Evolutionary conservation across 75 land plant species (phyloP).

Genomic region (Cunninghamia lanceolata): DNA sequence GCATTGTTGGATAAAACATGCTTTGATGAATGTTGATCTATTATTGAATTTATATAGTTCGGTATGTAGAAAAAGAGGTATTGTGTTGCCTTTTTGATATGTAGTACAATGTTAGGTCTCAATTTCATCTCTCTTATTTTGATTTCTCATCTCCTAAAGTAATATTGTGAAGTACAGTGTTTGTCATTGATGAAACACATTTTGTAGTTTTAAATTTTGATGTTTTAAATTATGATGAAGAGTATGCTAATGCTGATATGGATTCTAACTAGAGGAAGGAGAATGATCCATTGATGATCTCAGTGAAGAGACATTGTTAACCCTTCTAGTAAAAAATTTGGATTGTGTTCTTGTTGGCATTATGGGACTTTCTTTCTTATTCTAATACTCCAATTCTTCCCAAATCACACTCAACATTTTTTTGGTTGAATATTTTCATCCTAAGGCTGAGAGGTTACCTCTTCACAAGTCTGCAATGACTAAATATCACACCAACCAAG

Average conservation of each 20-base stretch:
- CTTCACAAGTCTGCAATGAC: conserved; percentile 2
- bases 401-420: background rate
- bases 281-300: conserved; percentile 6
- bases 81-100: too few relatives aligned
- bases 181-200: too few relatives aligned
- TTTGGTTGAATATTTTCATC: background rate
- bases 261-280: background rate
- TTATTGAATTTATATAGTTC: too few relatives aligned
- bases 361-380: background rate
- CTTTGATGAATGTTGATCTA: too few relatives aligned
- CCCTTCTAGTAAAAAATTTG: background rate
- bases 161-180: too few relatives aligned
- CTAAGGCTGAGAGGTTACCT: background rate
- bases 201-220: too few relatives aligned
- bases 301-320: background rate
- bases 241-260: conserved; percentile 1
- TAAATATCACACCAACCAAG: background rate
- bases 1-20: too few relatives aligned
- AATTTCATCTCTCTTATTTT: too few relatives aligned
- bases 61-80: too few relatives aligned
- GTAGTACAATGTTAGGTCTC: too few relatives aligned
- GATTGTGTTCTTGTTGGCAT: background rate
- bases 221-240: too few relatives aligned
- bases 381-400: background rate
- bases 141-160: too few relatives aligned